Evolutionary conservation across 805 yeast genomes (phyloP).

Genomic region (Cyberlindnera nakhonratchasimensis): DNA sequence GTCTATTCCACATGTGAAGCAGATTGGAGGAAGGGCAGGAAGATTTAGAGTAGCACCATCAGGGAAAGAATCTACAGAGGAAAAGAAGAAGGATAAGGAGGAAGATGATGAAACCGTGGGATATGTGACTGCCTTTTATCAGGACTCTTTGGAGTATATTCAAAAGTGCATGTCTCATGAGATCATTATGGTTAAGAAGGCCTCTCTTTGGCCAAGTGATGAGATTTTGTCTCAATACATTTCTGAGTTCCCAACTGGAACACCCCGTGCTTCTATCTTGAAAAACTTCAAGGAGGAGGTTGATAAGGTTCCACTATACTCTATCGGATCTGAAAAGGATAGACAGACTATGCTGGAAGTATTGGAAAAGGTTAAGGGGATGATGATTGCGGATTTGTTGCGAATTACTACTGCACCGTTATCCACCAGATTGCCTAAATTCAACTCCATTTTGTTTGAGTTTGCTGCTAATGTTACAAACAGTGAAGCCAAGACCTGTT

Average conservation of each 20-base stretch:
- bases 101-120: conserved; percentile 35
- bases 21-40: conserved; percentile 97
- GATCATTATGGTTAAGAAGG: conserved; percentile 50
- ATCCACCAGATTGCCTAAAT: conserved; percentile 39
- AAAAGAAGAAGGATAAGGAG: conserved; percentile 1
- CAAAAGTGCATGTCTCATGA: conserved; percentile 46
- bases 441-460: conserved; percentile 45
- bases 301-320: conserved; percentile 29
- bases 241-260: conserved; percentile 52
- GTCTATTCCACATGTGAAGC: conserved; percentile 70
- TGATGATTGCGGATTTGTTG: conserved; percentile 56
- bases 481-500: conserved; percentile 49
- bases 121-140: conserved; percentile 51
- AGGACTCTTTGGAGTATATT: conserved; percentile 43
- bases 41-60: conserved; percentile 49
- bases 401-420: conserved; percentile 63
- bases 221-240: conserved; percentile 64
- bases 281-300: conserved; percentile 43
- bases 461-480: conserved; percentile 38
- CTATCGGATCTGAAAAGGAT: conserved; percentile 37
- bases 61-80: conserved; percentile 6
- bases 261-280: conserved; percentile 45
- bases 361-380: conserved; percentile 39
- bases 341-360: conserved; percentile 35
- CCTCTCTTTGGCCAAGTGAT: conserved; percentile 79